phyloP scores from a whole-genome alignment of 805 yeast species.

The Jamesozyma piceae region DNA sequence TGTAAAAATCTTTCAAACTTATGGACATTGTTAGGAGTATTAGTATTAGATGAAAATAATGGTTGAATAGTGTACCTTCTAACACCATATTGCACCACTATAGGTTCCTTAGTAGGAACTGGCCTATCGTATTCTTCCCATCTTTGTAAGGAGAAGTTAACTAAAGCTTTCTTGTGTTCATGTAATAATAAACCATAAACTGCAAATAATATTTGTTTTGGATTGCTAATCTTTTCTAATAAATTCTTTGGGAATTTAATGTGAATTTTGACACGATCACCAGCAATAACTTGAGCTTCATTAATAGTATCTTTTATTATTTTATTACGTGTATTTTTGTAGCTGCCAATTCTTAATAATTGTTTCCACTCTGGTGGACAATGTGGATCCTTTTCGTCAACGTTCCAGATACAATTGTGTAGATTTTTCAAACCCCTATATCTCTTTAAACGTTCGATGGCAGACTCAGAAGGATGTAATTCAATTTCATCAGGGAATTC shows the following conservation, averaged over 20 bases:
- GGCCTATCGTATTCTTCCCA: slow-evolving; percentile 90
- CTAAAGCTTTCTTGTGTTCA: slow-evolving; percentile 78
- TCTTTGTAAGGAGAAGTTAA: slow-evolving; percentile 70
- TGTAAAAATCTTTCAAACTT: slow-evolving; percentile 79
- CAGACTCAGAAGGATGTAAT: slow-evolving; percentile 65
- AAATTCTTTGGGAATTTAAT: slow-evolving; percentile 47
- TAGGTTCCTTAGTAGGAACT: slow-evolving; percentile 67
- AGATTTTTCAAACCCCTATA: slow-evolving; percentile 85
- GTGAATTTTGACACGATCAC: slow-evolving; percentile 52
- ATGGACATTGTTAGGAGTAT: slow-evolving; percentile 75
- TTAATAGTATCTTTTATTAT: slow-evolving; percentile 47
- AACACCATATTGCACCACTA: slow-evolving; percentile 88
- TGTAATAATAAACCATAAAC: slow-evolving; percentile 70
- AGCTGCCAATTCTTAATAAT: slow-evolving; percentile 65
- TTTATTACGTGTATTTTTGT: slow-evolving; percentile 64
- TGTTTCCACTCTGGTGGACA: slow-evolving; percentile 74
- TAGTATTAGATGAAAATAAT: slow-evolving; percentile 67
- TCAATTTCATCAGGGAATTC: slow-evolving; percentile 97
- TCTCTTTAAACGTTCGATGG: slow-evolving; percentile 60
- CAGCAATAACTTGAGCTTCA: slow-evolving; percentile 46
- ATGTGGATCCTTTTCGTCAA: slow-evolving; percentile 67
- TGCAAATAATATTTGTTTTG: slow-evolving; percentile 43
- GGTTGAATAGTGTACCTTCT: slow-evolving; percentile 81
- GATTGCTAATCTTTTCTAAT: slow-evolving; percentile 37
- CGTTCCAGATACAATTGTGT: slow-evolving; percentile 77